A percentile compares a stretch with the other conserved stretches of the same genome.
Conservation (phyloP, 2,329 filamentous ascomycete genomes). For the Hypoxylon rubiginosum region DNA sequence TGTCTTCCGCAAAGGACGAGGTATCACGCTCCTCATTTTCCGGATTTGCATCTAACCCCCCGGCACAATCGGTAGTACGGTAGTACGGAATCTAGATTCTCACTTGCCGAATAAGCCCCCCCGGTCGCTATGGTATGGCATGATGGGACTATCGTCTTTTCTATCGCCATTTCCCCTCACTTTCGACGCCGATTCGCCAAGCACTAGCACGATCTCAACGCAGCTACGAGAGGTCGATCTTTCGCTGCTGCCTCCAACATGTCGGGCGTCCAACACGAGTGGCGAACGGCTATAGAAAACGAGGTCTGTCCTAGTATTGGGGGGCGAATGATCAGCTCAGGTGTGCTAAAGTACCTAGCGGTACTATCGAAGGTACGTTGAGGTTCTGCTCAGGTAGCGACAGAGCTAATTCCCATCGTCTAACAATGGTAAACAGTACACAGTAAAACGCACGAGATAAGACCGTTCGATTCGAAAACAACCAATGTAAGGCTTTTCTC, state of each 20-base stretch:
- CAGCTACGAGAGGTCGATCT: conserved; percentile 33
- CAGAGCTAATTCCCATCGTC: conserved; percentile 7
- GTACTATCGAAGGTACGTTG: conserved; percentile 25
- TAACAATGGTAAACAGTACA: conserved; percentile 10
- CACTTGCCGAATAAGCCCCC: conserved; percentile 37
- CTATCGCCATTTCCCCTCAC: conserved; percentile 34
- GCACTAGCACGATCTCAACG: conserved; percentile 18
- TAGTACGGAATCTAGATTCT: conserved; percentile 33
- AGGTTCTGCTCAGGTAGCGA: conserved; percentile 10
- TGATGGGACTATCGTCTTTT: conserved; percentile 30
- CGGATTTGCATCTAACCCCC: conserved; percentile 22
- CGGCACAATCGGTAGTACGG: conserved; percentile 34
- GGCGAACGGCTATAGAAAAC: conserved; percentile 25
- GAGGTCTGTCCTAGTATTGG: conserved; percentile 10
- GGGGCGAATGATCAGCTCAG: conserved; percentile 19
- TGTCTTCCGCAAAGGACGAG: conserved; percentile 32
- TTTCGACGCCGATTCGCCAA: conserved; percentile 31
- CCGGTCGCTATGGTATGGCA: conserved; percentile 19
- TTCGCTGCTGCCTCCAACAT: conserved; percentile 14
- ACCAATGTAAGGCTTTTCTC: conserved; percentile 16
- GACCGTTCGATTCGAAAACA: conserved; percentile 19
- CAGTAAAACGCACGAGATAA: conserved; percentile 15
- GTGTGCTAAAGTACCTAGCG: conserved; percentile 17
- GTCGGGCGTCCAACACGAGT: conserved; percentile 20
- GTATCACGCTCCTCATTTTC: conserved; percentile 36